phyloP scores from a whole-genome alignment of 108 stramenopile species.

The Fragilariopsis cylindrus region DNA sequence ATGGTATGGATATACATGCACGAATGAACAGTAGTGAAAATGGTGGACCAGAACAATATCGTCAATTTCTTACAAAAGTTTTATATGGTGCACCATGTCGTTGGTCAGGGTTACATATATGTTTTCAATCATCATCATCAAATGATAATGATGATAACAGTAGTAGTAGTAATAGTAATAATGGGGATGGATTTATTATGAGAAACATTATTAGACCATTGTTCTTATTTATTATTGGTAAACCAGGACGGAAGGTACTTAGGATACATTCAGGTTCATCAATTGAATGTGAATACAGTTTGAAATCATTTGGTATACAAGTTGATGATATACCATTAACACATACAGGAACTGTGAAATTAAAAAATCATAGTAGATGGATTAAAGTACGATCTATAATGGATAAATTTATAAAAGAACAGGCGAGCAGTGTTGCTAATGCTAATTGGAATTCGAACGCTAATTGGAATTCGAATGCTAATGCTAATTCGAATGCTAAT shows the following conservation, averaged over 20 bases:
- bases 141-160: no score
- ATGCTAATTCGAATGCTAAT: neutral
- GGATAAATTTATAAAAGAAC: neutral
- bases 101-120: slow-evolving; percentile 4
- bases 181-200: no score
- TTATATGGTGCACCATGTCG: neutral
- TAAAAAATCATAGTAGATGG: slow-evolving; percentile 27
- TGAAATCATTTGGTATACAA: slow-evolving; percentile 35
- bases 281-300: slow-evolving; percentile 18
- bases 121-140: neutral
- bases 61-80: neutral
- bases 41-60: neutral
- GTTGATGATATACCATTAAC: slow-evolving; percentile 19
- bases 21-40: no score
- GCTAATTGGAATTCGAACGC: no score
- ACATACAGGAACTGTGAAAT: slow-evolving; percentile 27
- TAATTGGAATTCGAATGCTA: neutral
- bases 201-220: neutral
- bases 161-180: no score
- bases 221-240: slow-evolving; percentile 2
- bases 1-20: neutral
- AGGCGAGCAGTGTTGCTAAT: neutral
- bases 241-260: neutral
- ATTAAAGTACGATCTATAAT: slow-evolving; percentile 15
- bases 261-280: neutral